phyloP scores from a whole-genome alignment of 495 filamentous ascomycete genomes.

The Penicillium longicatenatum region DNA sequence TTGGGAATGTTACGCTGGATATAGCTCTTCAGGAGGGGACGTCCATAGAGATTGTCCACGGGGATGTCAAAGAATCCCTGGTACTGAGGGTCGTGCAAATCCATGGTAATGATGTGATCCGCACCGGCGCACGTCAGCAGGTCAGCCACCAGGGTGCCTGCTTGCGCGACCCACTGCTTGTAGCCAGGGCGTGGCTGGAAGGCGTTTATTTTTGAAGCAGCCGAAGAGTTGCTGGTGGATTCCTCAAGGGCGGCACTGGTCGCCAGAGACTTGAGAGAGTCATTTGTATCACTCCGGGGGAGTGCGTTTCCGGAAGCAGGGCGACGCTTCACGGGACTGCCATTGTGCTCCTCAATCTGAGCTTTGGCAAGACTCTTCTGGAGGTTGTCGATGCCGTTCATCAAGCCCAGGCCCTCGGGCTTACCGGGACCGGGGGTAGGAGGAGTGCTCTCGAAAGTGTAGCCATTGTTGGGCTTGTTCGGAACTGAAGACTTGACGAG shows the following conservation, averaged over 20 bases:
- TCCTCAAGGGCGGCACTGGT: slow-evolving; percentile 44
- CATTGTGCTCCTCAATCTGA: slow-evolving; percentile 57
- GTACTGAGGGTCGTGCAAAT: slow-evolving; percentile 97
- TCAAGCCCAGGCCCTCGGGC: slow-evolving; percentile 60
- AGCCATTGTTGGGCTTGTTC: slow-evolving; percentile 57
- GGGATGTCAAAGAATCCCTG: slow-evolving; percentile 99
- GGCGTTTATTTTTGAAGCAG: slow-evolving; percentile 45
- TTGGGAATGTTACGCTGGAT: slow-evolving; percentile 87
- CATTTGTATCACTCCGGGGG: slow-evolving; percentile 61
- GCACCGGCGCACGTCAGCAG: slow-evolving; percentile 93
- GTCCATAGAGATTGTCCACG: slow-evolving; percentile 93
- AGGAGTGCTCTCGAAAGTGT: slow-evolving; percentile 92
- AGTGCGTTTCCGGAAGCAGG: slow-evolving; percentile 34
- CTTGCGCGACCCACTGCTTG: slow-evolving; percentile 98
- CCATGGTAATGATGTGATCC: slow-evolving; percentile 94
- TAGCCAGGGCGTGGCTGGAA: slow-evolving; percentile 90
- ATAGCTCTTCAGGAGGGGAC: slow-evolving; percentile 84
- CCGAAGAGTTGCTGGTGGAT: slow-evolving; percentile 56
- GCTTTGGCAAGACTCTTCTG: slow-evolving; percentile 65
- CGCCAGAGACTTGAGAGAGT: slow-evolving; percentile 55
- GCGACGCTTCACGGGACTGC: slow-evolving; percentile 41
- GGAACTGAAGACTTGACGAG: slow-evolving; percentile 66
- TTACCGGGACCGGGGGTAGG: slow-evolving; percentile 75
- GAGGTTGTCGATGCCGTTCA: slow-evolving; percentile 63
- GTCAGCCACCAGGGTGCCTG: slow-evolving; percentile 92